Conservation (phyloP, 2,329 filamentous ascomycete genomes). For the Endothia cerciana region DNA sequence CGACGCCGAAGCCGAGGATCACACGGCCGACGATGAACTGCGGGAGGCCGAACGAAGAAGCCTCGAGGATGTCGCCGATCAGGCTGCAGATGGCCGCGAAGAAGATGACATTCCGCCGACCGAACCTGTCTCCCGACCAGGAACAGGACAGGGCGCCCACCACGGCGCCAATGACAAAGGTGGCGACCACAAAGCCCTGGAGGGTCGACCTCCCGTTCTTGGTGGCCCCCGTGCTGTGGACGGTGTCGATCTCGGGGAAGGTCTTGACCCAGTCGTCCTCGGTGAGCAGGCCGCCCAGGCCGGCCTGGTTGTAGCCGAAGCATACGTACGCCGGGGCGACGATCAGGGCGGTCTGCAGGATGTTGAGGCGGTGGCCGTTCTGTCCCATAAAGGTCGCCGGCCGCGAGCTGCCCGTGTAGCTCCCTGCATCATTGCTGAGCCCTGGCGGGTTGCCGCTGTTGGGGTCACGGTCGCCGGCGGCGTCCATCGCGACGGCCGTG, state of each 20-base stretch:
- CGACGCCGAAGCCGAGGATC: conserved; percentile 52
- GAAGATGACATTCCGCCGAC: conserved; percentile 54
- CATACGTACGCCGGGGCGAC: conserved; percentile 44
- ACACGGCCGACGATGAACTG: conserved; percentile 56
- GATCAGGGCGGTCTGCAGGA: conserved; percentile 29
- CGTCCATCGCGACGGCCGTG: conserved; percentile 18
- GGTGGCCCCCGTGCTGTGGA: conserved; percentile 44
- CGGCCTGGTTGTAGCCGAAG: conserved; percentile 57
- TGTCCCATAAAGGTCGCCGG: conserved; percentile 27
- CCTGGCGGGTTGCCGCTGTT: neutral
- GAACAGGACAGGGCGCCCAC: conserved; percentile 32
- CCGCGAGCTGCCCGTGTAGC: neutral
- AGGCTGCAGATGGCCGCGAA: conserved; percentile 52
- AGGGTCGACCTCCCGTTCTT: conserved; percentile 45
- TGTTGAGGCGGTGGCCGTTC: conserved; percentile 29
- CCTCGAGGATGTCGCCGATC: conserved; percentile 52
- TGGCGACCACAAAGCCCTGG: conserved; percentile 34
- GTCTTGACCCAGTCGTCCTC: conserved; percentile 43
- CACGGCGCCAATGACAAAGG: conserved; percentile 33
- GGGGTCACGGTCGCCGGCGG: neutral
- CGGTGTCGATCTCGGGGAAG: conserved; percentile 54
- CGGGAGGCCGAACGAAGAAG: conserved; percentile 48
- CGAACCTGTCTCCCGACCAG: conserved; percentile 50
- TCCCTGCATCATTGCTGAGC: neutral
- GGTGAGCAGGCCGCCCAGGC: conserved; percentile 48